A percentile compares a stretch with the other conserved stretches of the same genome.
These are phyloP conservation scores for Sugiyamaella castrensis DNA, from an alignment of 1,139 yeast genomes.

Conservation along the genomic window DNA sequence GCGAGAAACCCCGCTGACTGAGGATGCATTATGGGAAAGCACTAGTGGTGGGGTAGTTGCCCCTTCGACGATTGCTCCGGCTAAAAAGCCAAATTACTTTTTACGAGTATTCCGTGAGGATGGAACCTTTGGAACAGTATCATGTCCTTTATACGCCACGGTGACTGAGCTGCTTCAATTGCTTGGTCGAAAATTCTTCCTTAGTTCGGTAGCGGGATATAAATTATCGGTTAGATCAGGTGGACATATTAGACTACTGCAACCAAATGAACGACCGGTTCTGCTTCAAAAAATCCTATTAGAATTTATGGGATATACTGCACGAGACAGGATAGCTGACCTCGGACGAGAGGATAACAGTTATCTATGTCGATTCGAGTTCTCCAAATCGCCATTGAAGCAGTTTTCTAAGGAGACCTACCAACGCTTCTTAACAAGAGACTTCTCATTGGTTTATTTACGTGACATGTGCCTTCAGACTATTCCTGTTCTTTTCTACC, in stretches of 20 bases:
- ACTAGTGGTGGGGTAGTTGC: conserved; percentile 14
- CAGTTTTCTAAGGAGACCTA: conserved; percentile 65
- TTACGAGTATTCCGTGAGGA: conserved; percentile 75
- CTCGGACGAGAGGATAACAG: conserved; percentile 88
- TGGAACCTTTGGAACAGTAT: conserved; percentile 76
- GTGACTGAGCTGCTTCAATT: conserved; percentile 69
- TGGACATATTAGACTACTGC: conserved; percentile 69
- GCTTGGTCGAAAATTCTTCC: conserved; percentile 72
- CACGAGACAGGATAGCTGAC: conserved; percentile 68
- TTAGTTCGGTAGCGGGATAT: conserved; percentile 66
- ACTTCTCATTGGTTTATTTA: conserved; percentile 72
- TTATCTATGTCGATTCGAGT: conserved; percentile 78
- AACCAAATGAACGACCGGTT: conserved; percentile 73
- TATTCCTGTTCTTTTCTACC: conserved; percentile 79
- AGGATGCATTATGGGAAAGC: conserved; percentile 18
- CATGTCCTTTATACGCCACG: conserved; percentile 72
- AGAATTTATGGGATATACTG: conserved; percentile 75
- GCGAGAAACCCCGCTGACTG: conserved; percentile 11
- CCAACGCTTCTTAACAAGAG: conserved; percentile 45
- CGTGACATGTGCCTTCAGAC: conserved; percentile 74
- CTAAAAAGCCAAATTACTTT: conserved; percentile 38
- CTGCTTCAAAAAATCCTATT: conserved; percentile 72
- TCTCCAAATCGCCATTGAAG: conserved; percentile 64
- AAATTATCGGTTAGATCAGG: conserved; percentile 81
- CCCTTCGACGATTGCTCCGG: conserved; percentile 14